Base-by-base conservation (phyloP, 2,329 filamentous ascomycete genomes). In the Clonostachys byssicola region DNA sequence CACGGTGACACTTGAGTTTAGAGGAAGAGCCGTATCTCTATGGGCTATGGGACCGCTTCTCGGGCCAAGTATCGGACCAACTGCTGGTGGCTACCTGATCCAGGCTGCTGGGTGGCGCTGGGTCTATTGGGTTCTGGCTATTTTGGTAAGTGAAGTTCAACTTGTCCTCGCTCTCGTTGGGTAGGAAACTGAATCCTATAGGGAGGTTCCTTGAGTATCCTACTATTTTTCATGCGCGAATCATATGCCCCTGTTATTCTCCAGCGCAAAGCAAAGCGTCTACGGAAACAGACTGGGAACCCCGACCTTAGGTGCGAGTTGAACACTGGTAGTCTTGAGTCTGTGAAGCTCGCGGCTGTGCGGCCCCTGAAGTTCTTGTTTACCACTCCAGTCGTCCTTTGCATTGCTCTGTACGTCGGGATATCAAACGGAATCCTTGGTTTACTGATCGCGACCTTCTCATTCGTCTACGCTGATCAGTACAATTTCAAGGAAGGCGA, bases 121-220 rank as follows among this genome's bases (percentile, higher is more conserved):
- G 80, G 72, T 70, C 0, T 83, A 85, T 59, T 87, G 83, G 63
- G 68, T 84, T 5, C 70, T 86, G 42, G 64, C 83, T 39, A 85
- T 86, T 46, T 83, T 52, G 5, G 45, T 45, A 43, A 39, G 49
- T 36, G 10, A 43, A 36, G 10, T 36, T n/a, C 34, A 36, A 10
- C 34, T 10, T 36, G 10, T n/a, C n/a, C n/a, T n/a, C n/a, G n/a
- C n/a, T n/a, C n/a, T n/a, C n/a, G n/a, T n/a, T n/a, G n/a, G n/a
- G 34, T 36, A n/a, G 10, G 10, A 10, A n/a, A 36, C 34, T 36
- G 34, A 36, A 10, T 36, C 10, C 34, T 36, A 36, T n/a, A 10
- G 10, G 34, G 10, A n/a, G n/a, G n/a, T n/a, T 8, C 14, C 12
- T 12, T 9, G n/a, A n/a, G 8, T 2, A 45, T 61, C 16, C 55